Percentiles rank a stretch among this genome's conserved stretches.
phyloP scores from a whole-genome alignment of 2,329 filamentous ascomycete genomes.

The Xylariaceae sp. region DNA sequence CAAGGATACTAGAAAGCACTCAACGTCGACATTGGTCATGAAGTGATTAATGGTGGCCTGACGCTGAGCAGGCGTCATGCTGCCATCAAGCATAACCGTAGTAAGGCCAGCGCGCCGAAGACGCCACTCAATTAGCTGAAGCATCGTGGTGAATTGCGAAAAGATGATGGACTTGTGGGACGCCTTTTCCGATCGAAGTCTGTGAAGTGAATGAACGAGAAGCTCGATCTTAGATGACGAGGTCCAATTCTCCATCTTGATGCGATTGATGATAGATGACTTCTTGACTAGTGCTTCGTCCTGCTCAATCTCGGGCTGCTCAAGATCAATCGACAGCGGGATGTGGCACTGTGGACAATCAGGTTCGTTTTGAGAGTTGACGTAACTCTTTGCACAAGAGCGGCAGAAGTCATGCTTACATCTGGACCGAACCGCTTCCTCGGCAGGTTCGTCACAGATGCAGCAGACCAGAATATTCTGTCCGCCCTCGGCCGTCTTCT shows the following conservation, averaged over 20 bases:
- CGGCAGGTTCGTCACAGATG: slow-evolving; percentile 94
- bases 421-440: slow-evolving; percentile 88
- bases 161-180: slow-evolving; percentile 98
- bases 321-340: slow-evolving; percentile 83
- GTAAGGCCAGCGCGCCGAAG: slow-evolving; percentile 95
- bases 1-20: slow-evolving; percentile 93
- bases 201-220: slow-evolving; percentile 90
- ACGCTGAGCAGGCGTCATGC: slow-evolving; percentile 92
- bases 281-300: slow-evolving; percentile 87
- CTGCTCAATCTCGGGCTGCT: slow-evolving; percentile 94
- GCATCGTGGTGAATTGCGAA: slow-evolving; percentile 95
- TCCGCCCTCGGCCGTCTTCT: slow-evolving; percentile 81
- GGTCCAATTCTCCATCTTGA: slow-evolving; percentile 98
- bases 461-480: slow-evolving; percentile 91
- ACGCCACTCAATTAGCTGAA: slow-evolving; percentile 96
- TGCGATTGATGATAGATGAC: slow-evolving; percentile 96
- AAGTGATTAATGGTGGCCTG: slow-evolving; percentile 95
- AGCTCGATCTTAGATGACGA: slow-evolving; percentile 98
- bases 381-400: slow-evolving; percentile 76
- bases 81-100: slow-evolving; percentile 96
- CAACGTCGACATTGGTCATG: slow-evolving; percentile 91
- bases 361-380: slow-evolving; percentile 74
- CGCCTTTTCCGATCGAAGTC: slow-evolving; percentile 86
- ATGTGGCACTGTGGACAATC: slow-evolving; percentile 95
- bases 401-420: slow-evolving; percentile 95